These are phyloP conservation scores for Thalassiosira delicatula DNA, from an alignment of 352 stramenopile genomes.

Conservation along the genomic window DNA sequence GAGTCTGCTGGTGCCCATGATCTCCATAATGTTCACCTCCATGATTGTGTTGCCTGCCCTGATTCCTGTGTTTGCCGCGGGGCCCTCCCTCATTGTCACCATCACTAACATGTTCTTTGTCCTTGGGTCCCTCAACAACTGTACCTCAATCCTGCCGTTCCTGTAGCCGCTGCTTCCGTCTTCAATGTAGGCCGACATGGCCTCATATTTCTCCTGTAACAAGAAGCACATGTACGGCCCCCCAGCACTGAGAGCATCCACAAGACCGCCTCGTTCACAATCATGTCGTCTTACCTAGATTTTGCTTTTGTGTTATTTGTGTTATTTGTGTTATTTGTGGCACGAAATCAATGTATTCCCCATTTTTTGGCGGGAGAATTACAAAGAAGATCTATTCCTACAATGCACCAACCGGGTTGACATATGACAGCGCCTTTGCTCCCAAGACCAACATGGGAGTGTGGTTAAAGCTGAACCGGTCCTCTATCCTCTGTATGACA, in stretches of 20 bases:
- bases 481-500: too few species aligned
- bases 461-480: too few species aligned
- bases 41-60: slow-evolving; percentile 57
- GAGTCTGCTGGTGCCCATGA: too few species aligned
- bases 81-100: slow-evolving; percentile 41
- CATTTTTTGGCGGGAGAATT: too few species aligned
- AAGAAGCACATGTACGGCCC: slow-evolving; percentile 76
- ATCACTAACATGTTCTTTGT: slow-evolving; percentile 57
- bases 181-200: slow-evolving; percentile 62
- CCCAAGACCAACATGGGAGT: too few species aligned
- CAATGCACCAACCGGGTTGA: too few species aligned
- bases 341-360: too few species aligned
- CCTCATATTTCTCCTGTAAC: slow-evolving; percentile 63
- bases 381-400: too few species aligned
- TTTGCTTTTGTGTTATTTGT: too few species aligned
- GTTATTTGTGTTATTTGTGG: too few species aligned
- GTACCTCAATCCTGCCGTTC: slow-evolving; percentile 61
- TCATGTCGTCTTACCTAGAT: slow-evolving; percentile 60
- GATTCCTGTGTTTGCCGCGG: slow-evolving; percentile 52
- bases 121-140: slow-evolving; percentile 56
- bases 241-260: slow-evolving; percentile 56
- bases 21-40: slow-evolving; percentile 59
- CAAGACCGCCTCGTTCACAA: slow-evolving; percentile 53
- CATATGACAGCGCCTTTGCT: too few species aligned
- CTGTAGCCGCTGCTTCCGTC: background rate